Conservation (phyloP, 2,329 filamentous ascomycete species). For the Phialemonium atrogriseum region DNA sequence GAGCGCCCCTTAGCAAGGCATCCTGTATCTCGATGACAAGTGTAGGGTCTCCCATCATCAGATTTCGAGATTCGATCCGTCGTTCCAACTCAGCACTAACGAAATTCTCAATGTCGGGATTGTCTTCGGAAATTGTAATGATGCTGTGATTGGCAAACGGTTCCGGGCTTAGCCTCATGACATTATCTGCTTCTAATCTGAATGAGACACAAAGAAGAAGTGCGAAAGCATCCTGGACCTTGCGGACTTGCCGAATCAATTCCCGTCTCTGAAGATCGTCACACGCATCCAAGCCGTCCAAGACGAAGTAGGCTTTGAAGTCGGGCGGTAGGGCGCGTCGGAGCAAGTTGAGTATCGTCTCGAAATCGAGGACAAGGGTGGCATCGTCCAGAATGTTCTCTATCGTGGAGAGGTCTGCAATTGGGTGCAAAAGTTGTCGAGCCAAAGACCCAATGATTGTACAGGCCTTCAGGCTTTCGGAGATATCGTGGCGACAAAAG, state of each 20-base stretch:
- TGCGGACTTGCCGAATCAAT: constrained; percentile 2
- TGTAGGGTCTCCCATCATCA: constrained; percentile 9
- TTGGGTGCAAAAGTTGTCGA: constrained; percentile 25
- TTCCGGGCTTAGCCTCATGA: background rate
- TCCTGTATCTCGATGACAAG: constrained; percentile 13
- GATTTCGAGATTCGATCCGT: constrained; percentile 1
- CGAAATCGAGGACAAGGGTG: constrained; percentile 1
- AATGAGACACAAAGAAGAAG: constrained; percentile 7
- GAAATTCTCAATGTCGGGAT: constrained; percentile 16
- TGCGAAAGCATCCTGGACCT: constrained; percentile 5
- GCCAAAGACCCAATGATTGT: constrained; percentile 23
- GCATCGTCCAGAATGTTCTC: constrained; percentile 4
- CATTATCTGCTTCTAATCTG: constrained; percentile 5
- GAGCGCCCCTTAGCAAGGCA: constrained; percentile 15
- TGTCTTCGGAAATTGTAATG: constrained; percentile 11
- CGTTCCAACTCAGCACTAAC: constrained; percentile 10
- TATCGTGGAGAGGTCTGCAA: constrained; percentile 13
- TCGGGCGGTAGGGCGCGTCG: constrained; percentile 8
- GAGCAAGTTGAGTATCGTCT: constrained; percentile 15
- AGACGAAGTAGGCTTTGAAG: constrained; percentile 18
- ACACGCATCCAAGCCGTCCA: constrained; percentile 26
- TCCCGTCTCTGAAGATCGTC: background rate
- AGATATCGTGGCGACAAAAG: constrained; percentile 22
- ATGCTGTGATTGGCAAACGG: constrained; percentile 1
- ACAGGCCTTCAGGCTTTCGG: constrained; percentile 17